phyloP scores from a whole-genome alignment of 164 flowering plant species.

The Liquidambar formosana region DNA sequence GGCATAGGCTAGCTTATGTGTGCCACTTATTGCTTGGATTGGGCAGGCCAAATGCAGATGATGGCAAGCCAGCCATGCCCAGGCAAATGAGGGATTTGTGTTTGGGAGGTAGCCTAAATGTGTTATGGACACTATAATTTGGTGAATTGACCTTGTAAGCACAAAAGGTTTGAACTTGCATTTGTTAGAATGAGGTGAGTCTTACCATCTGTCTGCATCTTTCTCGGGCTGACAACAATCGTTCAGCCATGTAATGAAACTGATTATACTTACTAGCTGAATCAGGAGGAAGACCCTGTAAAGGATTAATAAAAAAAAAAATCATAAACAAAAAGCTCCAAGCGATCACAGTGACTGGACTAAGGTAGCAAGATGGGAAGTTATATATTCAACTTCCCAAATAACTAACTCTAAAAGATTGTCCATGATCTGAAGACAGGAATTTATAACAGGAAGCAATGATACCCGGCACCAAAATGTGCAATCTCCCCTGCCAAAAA shows the following conservation, averaged over 20 bases:
- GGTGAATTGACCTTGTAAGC: too few species aligned
- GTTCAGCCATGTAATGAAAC: conserved; percentile 83
- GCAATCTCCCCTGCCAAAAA: conserved; percentile 70
- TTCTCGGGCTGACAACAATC: conserved; percentile 63
- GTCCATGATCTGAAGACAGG: conserved; percentile 11
- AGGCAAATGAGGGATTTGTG: too few species aligned
- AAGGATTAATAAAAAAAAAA: conserved; percentile 11
- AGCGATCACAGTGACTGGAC: background rate
- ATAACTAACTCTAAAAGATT: conserved; percentile 3
- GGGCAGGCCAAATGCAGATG: too few species aligned
- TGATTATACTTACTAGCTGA: conserved; percentile 83
- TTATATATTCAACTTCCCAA: conserved; percentile 1
- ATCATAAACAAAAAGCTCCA: background rate
- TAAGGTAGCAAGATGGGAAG: background rate
- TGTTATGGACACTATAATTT: too few species aligned
- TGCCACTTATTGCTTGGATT: too few species aligned
- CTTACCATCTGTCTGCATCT: conserved; percentile 70
- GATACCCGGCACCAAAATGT: conserved; percentile 93
- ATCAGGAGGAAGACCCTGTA: conserved; percentile 83
- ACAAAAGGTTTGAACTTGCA: background rate
- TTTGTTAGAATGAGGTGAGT: conserved; percentile 6
- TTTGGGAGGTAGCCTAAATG: too few species aligned
- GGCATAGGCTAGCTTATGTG: too few species aligned
- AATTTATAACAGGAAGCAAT: conserved; percentile 9
- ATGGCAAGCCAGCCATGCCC: too few species aligned